Percentiles rank a stretch among this genome's conserved stretches.
These are phyloP conservation scores for Dactylonectria macrodidyma DNA, from an alignment of 2,329 filamentous ascomycete species.

Conservation along the genomic window DNA sequence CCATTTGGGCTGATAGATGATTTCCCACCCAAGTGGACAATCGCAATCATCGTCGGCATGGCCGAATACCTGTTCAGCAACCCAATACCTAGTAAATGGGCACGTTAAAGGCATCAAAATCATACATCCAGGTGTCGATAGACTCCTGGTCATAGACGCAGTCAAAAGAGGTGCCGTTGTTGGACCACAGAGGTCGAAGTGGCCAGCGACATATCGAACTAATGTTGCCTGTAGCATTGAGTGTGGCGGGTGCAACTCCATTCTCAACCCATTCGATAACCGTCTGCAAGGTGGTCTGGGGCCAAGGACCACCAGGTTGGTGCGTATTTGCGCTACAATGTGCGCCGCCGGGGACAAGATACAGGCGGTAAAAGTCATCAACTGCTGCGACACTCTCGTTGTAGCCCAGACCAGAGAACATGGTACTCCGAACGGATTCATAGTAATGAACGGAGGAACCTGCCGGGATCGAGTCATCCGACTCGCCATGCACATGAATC, in stretches of 20 bases:
- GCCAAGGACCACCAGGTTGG: slow-evolving; percentile 58
- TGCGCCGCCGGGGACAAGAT: slow-evolving; percentile 63
- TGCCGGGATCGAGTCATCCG: slow-evolving; percentile 65
- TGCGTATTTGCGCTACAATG: slow-evolving; percentile 62
- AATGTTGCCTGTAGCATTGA: slow-evolving; percentile 59
- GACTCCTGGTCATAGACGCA: slow-evolving; percentile 26
- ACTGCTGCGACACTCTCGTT: slow-evolving; percentile 59
- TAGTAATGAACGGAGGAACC: slow-evolving; percentile 69
- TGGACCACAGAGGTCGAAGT: slow-evolving; percentile 55
- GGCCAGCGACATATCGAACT: slow-evolving; percentile 60
- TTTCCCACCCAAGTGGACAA: too few relatives aligned
- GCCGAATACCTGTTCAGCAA: too few relatives aligned
- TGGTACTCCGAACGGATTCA: slow-evolving; percentile 64
- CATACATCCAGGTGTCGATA: slow-evolving; percentile 35
- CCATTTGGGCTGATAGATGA: too few relatives aligned
- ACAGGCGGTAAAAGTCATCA: slow-evolving; percentile 61
- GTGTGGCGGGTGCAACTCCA: slow-evolving; percentile 57
- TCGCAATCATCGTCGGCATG: too few relatives aligned
- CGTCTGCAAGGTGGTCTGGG: slow-evolving; percentile 60
- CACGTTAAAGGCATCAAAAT: slow-evolving; percentile 31
- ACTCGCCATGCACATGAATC: slow-evolving; percentile 71
- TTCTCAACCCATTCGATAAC: slow-evolving; percentile 69
- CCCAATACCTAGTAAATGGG: slow-evolving; percentile 21
- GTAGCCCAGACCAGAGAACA: slow-evolving; percentile 60
- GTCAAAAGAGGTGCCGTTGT: slow-evolving; percentile 10